A percentile compares a stretch with the other conserved stretches of the same genome.
Conservation (phyloP, 1,284 basidiomycete genomes). For the Boletellus deceptivus region DNA sequence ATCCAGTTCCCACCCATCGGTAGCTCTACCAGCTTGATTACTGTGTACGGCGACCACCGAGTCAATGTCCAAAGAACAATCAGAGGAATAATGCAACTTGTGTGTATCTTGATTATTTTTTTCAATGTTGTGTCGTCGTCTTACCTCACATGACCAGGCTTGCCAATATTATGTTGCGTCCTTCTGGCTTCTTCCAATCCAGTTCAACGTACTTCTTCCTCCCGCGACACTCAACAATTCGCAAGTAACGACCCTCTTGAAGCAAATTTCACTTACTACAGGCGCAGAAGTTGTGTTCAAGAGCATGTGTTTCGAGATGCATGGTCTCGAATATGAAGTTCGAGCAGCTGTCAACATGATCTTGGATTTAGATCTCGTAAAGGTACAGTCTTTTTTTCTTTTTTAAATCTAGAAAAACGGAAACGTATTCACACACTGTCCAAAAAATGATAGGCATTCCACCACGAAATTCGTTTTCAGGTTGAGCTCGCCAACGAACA, state of each 20-base stretch:
- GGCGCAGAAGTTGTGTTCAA: slow-evolving; percentile 97
- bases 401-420: too few relatives aligned
- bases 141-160: slow-evolving; percentile 52
- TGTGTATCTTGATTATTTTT: slow-evolving; percentile 42
- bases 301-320: slow-evolving; percentile 96
- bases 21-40: slow-evolving; percentile 87
- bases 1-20: slow-evolving; percentile 92
- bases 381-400: slow-evolving; percentile 48
- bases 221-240: slow-evolving; percentile 80
- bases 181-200: slow-evolving; percentile 92
- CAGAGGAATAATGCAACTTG: slow-evolving; percentile 92
- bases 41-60: slow-evolving; percentile 91
- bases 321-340: slow-evolving; percentile 94
- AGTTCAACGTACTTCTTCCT: slow-evolving; percentile 89
- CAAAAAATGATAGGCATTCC: slow-evolving; percentile 63
- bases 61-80: slow-evolving; percentile 96
- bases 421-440: too few relatives aligned
- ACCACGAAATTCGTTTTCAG: slow-evolving; percentile 97
- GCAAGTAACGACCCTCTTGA: slow-evolving; percentile 83
- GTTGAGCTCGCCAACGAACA: slow-evolving; percentile 98
- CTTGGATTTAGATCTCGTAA: slow-evolving; percentile 87
- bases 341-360: slow-evolving; percentile 84
- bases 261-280: slow-evolving; percentile 82
- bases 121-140: slow-evolving; percentile 9
- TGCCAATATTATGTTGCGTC: slow-evolving; percentile 96